These are phyloP conservation scores for Balansia obtecta DNA, from an alignment of 2,329 filamentous ascomycete species.

Conservation along the genomic window DNA sequence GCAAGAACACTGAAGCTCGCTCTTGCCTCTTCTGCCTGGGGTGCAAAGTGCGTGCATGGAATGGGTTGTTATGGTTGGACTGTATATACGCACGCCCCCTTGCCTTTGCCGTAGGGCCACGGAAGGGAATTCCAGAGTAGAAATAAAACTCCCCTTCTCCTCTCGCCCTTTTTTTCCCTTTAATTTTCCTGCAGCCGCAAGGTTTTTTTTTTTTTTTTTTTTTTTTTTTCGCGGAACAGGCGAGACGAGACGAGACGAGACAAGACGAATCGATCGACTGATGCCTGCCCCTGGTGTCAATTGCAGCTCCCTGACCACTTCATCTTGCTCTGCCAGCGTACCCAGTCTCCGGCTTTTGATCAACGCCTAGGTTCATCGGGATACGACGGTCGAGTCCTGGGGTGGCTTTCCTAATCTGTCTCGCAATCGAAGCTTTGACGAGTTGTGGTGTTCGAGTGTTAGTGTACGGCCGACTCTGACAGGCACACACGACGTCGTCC, in stretches of 20 bases:
- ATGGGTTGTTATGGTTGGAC: neutral
- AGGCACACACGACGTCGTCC: too few species aligned
- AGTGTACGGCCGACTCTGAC: too few species aligned
- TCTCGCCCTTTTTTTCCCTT: neutral
- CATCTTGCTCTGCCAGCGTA: neutral
- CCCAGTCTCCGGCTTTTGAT: neutral
- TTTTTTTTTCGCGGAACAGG: too few species aligned
- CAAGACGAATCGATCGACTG: too few species aligned
- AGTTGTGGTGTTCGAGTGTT: too few species aligned
- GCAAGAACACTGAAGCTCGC: neutral
- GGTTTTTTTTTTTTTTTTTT: too few species aligned
- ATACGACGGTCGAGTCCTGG: neutral
- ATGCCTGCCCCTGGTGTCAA: neutral
- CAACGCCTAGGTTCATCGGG: neutral
- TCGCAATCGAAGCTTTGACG: too few species aligned
- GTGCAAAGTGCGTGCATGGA: neutral
- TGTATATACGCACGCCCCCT: conserved; percentile 2
- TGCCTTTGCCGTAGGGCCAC: neutral
- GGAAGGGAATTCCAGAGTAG: neutral
- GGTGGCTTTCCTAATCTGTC: too few species aligned
- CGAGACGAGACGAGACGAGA: neutral
- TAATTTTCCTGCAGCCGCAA: neutral
- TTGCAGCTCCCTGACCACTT: neutral
- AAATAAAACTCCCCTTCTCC: conserved; percentile 3
- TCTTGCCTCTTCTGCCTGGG: neutral